These are phyloP conservation scores for Crucihimalaya himalaica DNA, from an alignment of 345 rosid species.

Conservation along the genomic window DNA sequence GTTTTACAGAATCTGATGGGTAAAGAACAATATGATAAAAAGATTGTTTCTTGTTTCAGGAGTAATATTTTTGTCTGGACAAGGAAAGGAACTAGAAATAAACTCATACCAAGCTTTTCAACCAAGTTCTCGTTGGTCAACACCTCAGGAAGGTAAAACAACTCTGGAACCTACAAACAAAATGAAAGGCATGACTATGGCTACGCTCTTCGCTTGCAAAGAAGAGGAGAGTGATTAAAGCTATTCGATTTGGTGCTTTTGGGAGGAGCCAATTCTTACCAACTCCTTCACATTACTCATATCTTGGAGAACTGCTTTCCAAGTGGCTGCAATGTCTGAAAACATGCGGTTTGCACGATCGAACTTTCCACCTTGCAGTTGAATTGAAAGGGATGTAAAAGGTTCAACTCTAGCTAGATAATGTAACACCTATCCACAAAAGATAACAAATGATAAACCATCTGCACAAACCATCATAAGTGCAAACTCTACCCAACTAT, in stretches of 20 bases:
- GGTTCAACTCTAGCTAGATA: constrained; percentile 95
- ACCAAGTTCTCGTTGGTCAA: constrained; percentile 77
- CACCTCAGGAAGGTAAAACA: constrained; percentile 93
- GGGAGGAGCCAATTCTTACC: constrained; percentile 50
- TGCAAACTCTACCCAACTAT: not conserved
- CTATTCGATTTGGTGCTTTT: constrained; percentile 11
- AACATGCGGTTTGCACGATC: constrained; percentile 81
- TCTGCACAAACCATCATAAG: not conserved
- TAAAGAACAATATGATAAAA: constrained; percentile 24
- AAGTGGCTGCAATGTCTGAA: constrained; percentile 79
- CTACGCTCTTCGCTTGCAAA: constrained; percentile 12
- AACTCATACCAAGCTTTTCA: constrained; percentile 74
- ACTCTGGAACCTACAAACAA: constrained; percentile 84
- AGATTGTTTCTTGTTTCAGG: not conserved
- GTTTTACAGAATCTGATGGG: constrained; percentile 70
- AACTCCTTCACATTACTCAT: constrained; percentile 96
- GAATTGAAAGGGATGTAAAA: constrained; percentile 81
- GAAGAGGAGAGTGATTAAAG: constrained; percentile 6
- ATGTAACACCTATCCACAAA: constrained; percentile 69
- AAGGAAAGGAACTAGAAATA: constrained; percentile 6
- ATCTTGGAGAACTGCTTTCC: constrained; percentile 95
- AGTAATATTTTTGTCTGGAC: constrained; percentile 1
- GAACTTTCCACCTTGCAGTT: constrained; percentile 84
- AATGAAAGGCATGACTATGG: constrained; percentile 22
- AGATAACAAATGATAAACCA: constrained; percentile 16